Conservation (phyloP, 148 eudicot genomes). For the Silene conica region DNA sequence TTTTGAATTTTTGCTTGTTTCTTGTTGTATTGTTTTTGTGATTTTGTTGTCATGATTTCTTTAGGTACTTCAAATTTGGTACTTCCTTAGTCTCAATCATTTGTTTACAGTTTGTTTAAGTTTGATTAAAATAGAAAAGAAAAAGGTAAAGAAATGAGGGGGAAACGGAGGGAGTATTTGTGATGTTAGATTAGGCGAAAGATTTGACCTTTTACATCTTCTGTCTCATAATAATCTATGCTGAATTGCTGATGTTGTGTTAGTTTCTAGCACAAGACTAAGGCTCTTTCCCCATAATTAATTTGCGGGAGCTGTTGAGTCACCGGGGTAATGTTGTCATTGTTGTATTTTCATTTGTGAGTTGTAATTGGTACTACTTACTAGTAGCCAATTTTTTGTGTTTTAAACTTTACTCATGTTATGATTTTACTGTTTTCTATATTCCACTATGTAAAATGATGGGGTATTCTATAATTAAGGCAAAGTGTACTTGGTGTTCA, state of each 20-base stretch:
- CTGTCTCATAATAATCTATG: neutral
- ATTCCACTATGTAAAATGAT: neutral
- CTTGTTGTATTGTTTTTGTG: neutral
- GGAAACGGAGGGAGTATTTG: neutral
- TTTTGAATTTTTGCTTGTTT: constrained; percentile 7
- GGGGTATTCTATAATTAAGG: neutral
- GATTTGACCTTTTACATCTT: neutral
- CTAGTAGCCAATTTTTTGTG: too few species aligned
- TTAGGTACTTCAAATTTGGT: neutral
- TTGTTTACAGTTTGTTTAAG: too few species aligned
- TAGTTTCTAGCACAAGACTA: neutral
- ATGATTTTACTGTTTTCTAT: neutral
- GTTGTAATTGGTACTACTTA: neutral
- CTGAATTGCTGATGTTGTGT: neutral
- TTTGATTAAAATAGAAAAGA: too few species aligned
- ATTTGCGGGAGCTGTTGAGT: too few species aligned
- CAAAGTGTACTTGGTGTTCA: neutral
- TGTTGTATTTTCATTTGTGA: neutral
- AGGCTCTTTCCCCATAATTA: too few species aligned
- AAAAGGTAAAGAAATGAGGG: too few species aligned
- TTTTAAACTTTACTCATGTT: neutral
- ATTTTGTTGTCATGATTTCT: neutral
- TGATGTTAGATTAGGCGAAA: constrained; percentile 8
- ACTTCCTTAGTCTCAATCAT: too few species aligned
- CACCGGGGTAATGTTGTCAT: too few species aligned